Evolutionary conservation across 768 basidiomycete species (phyloP).

Genomic region (Tulasnella sp.): DNA sequence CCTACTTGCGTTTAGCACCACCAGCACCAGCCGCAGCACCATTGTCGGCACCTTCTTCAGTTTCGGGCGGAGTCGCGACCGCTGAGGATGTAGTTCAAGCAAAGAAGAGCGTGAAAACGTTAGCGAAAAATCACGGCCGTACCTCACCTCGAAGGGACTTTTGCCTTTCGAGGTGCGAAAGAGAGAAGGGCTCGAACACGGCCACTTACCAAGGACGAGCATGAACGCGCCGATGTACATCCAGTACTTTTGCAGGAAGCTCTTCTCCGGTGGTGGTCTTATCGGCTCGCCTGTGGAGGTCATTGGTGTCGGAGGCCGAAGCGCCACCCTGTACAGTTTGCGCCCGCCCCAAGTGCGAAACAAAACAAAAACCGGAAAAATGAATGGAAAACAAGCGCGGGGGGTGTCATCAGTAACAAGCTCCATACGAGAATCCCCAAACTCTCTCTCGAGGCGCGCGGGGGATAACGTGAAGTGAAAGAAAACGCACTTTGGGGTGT

Average conservation of each 20-base stretch:
- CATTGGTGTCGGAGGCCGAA: slow-evolving; percentile 68
- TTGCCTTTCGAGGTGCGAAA: slow-evolving; percentile 4
- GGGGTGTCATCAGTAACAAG: not conserved
- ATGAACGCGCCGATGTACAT: slow-evolving; percentile 69
- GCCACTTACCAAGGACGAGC: slow-evolving; percentile 49
- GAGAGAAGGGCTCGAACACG: not conserved
- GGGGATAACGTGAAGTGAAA: slow-evolving; percentile 13
- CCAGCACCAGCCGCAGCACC: slow-evolving; percentile 5
- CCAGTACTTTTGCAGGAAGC: slow-evolving; percentile 91
- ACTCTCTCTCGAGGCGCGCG: too few relatives aligned
- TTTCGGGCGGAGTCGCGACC: slow-evolving; percentile 21
- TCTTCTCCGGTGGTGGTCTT: slow-evolving; percentile 65
- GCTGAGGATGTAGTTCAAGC: not conserved
- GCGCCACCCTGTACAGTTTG: slow-evolving; percentile 57
- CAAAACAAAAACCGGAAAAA: not conserved
- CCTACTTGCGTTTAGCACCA: slow-evolving; percentile 16
- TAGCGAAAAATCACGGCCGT: not conserved
- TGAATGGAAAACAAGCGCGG: not conserved
- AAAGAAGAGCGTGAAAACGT: not conserved
- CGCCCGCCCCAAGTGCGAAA: too few relatives aligned
- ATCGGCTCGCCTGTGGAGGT: slow-evolving; percentile 68
- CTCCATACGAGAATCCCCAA: not conserved
- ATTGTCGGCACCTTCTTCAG: slow-evolving; percentile 24
- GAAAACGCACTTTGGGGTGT: slow-evolving; percentile 61
- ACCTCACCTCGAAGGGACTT: not conserved